Percentiles rank a stretch among this genome's conserved stretches.
These are phyloP conservation scores for Fusarium falciforme DNA, from an alignment of 2,329 filamentous ascomycete species.

Conservation along the genomic window DNA sequence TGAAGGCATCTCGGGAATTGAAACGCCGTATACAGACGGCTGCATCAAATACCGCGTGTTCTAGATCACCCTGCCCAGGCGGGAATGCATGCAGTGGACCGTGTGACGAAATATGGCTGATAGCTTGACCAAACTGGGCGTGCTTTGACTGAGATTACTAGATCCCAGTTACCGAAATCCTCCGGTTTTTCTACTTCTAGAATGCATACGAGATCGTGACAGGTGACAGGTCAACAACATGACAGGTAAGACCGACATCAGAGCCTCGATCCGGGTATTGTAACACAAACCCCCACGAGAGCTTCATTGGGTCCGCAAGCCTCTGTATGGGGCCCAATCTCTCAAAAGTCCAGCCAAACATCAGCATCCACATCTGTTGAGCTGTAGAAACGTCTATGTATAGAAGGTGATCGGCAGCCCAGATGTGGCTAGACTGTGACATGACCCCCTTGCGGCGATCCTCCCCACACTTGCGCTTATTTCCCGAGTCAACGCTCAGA, in stretches of 20 bases:
- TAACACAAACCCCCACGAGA: neutral
- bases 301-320: neutral
- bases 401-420: neutral
- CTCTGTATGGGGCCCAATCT: neutral
- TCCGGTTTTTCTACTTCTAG: neutral
- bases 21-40: neutral
- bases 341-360: neutral
- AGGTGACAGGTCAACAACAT: neutral
- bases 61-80: neutral
- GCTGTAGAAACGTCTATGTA: neutral
- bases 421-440: neutral
- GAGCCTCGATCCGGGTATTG: neutral
- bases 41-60: neutral
- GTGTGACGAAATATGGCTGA: neutral
- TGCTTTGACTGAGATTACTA: neutral
- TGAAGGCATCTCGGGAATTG: neutral
- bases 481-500: neutral
- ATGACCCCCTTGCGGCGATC: neutral
- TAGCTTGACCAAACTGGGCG: neutral
- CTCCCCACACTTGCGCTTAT: neutral
- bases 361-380: neutral
- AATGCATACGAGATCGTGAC: neutral
- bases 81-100: neutral
- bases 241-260: neutral
- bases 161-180: neutral